Percentiles rank a stretch among this genome's conserved stretches.
Evolutionary conservation across 331 rosid genomes (phyloP).

Genomic region (Dryas integrifolia): DNA sequence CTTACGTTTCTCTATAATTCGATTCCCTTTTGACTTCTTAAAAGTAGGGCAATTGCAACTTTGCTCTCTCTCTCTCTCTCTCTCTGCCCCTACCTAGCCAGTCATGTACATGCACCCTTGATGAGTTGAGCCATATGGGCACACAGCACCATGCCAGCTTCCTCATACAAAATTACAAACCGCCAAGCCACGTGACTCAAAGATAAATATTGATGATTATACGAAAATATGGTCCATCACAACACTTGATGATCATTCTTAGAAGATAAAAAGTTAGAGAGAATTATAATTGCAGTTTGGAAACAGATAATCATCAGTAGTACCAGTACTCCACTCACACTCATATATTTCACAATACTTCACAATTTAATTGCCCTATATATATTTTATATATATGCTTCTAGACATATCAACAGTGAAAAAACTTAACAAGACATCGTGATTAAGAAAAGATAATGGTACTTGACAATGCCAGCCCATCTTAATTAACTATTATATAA

Average conservation of each 20-base stretch:
- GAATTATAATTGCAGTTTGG: slow-evolving; percentile 35
- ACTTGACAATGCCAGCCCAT: slow-evolving; percentile 63
- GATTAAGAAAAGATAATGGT: slow-evolving; percentile 48
- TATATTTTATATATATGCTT: not conserved
- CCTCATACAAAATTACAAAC: slow-evolving; percentile 37
- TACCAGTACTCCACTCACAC: slow-evolving; percentile 4
- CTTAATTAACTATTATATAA: slow-evolving; percentile 19
- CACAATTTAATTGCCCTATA: too few relatives aligned
- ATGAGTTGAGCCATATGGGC: slow-evolving; percentile 6
- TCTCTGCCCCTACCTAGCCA: slow-evolving; percentile 1
- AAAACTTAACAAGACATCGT: slow-evolving; percentile 49
- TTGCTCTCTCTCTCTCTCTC: slow-evolving; percentile 1
- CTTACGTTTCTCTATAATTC: slow-evolving; percentile 35
- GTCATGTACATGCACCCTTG: not conserved
- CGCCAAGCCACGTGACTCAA: slow-evolving; percentile 66
- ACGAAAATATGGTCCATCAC: slow-evolving; percentile 20
- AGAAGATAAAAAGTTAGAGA: slow-evolving; percentile 27
- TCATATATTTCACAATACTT: too few relatives aligned
- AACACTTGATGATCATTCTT: slow-evolving; percentile 34
- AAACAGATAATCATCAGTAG: slow-evolving; percentile 21
- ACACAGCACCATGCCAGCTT: slow-evolving; percentile 12
- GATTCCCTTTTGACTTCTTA: slow-evolving; percentile 52
- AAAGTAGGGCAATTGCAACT: slow-evolving; percentile 14
- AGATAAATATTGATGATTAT: slow-evolving; percentile 17
- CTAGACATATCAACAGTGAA: slow-evolving; percentile 24